These are phyloP conservation scores for Panaeolus papilionaceus DNA, from an alignment of 768 basidiomycete genomes.

Conservation along the genomic window DNA sequence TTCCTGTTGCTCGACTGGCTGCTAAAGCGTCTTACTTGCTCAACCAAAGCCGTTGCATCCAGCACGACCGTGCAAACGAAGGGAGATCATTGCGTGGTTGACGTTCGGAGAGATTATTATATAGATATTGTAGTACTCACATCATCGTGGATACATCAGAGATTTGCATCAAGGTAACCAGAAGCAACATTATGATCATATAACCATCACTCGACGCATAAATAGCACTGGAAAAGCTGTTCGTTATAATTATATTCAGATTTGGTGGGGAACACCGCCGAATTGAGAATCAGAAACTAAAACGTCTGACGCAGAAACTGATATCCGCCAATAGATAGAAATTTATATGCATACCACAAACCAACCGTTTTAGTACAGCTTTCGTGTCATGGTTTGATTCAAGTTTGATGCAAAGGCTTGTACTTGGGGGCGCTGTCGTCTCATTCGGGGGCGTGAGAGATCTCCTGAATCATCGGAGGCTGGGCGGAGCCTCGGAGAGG, in stretches of 20 bases:
- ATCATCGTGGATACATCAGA: not conserved
- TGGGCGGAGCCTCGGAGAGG: slow-evolving; percentile 6
- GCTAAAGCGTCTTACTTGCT: not conserved
- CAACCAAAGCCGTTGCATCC: not conserved
- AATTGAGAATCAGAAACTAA: not conserved
- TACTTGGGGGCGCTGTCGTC: not conserved
- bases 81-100: not conserved
- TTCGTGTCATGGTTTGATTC: not conserved
- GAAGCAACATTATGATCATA: not conserved
- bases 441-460: not conserved
- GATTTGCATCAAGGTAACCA: slow-evolving; percentile 2
- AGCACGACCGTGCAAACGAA: not conserved
- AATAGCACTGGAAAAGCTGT: not conserved
- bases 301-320: not conserved
- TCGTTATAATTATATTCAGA: not conserved
- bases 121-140: not conserved
- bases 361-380: not conserved
- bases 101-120: not conserved
- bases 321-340: not conserved
- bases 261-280: not conserved
- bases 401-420: not conserved
- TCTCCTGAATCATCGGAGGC: slow-evolving; percentile 14
- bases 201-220: not conserved
- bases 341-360: not conserved
- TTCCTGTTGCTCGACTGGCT: not conserved